phyloP scores from a whole-genome alignment of 23 red algal genomes.

The Chondrus crispus region DNA sequence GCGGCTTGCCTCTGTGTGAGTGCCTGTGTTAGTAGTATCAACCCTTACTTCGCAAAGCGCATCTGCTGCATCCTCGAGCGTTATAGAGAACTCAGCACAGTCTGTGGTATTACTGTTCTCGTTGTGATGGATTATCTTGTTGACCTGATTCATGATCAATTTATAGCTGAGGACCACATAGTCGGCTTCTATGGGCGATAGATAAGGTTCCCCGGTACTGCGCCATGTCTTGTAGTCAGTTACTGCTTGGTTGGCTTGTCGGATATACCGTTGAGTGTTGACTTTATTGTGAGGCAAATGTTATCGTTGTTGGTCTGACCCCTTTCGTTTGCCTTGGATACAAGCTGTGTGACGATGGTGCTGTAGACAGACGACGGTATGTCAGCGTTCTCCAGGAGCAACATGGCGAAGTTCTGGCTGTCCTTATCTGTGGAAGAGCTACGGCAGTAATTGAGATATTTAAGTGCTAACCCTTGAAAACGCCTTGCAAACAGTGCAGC shows the following conservation, averaged over 20 bases:
- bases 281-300: too few species aligned
- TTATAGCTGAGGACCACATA: too few species aligned
- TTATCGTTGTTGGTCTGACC: too few species aligned
- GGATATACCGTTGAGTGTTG: too few species aligned
- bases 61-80: background rate
- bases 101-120: too few species aligned
- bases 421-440: background rate
- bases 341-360: constrained; percentile 7
- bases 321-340: background rate
- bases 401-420: constrained; percentile 16
- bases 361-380: background rate
- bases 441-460: background rate
- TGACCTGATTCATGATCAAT: background rate
- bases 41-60: background rate
- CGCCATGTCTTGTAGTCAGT: too few species aligned
- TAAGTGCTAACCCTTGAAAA: background rate
- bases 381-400: background rate
- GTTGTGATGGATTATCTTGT: too few species aligned
- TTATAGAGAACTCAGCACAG: background rate
- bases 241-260: too few species aligned
- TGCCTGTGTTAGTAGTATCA: background rate
- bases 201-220: too few species aligned
- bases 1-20: background rate
- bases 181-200: too few species aligned
- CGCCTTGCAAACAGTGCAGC: background rate